Evolutionary conservation across 805 yeast species (phyloP), one percentile per base, ranked within the genome.

Genomic region (Candida succiphila): DNA sequence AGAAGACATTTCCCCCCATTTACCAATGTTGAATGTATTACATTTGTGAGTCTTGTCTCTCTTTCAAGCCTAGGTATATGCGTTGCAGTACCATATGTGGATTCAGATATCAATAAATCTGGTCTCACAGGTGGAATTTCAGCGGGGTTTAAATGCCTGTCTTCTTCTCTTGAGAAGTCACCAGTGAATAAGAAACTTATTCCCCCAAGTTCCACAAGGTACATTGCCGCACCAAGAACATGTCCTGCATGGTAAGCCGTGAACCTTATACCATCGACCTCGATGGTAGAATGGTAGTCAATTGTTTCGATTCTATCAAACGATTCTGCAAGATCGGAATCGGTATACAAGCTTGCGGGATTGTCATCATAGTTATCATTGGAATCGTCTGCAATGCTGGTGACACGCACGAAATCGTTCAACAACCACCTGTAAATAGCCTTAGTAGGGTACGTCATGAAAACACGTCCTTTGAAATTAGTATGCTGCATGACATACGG

Each of bases 211-310:
- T 92, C 99, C 31, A 92, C 74, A 43, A 92, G 78, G 56, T 79
- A 92, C 97, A 92, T 92, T 10, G 97, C 96, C 9, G 98, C 97
- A 35, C 99, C 99, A 29, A 92, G 64, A 10, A 92, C 99, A 67
- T 92, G 99, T n/a, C 99, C 99, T 7, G 99, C 99, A 60, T 89
- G 99, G 56, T 81, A 92, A 1, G 98, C 98, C 1, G 98, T 92
- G 62, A 92, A 89, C 50, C 92, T 69, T 36, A 92, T 79, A 33
- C 98, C 98, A 38, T 84, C 94, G 24, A 88, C 83, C 46, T 92
- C 97, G 42, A 86, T 72, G 0, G 98, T 92, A 4, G 96, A 85
- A 56, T 92, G 97, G 56, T 81, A 92, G 55, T 92, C 98, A 17
- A 92, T 75, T 1, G 97, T 85, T 55, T 92, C 97, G 31, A 92